phyloP scores from a whole-genome alignment of 306 rosid genomes.

The Ochetophila trinervis region DNA sequence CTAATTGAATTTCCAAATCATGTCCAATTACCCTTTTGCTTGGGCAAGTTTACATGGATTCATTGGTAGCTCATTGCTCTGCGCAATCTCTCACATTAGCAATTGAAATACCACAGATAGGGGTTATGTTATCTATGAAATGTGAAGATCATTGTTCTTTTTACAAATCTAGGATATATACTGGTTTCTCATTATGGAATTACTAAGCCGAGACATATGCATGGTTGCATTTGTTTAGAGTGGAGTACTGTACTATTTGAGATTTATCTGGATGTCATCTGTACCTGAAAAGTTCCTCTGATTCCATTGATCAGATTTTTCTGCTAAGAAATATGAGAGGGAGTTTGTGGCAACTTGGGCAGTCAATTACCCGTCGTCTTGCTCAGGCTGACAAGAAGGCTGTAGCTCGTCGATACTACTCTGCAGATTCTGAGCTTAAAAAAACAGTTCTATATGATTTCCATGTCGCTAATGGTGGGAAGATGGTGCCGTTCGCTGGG shows the following conservation, averaged over 20 bases:
- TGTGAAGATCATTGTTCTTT: background rate
- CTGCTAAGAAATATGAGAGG: slow-evolving; percentile 59
- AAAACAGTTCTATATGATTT: slow-evolving; percentile 80
- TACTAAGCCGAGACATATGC: background rate
- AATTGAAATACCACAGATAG: background rate
- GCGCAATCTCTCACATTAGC: background rate
- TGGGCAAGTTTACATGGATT: background rate
- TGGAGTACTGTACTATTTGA: background rate
- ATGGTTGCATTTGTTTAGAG: slow-evolving; percentile 1
- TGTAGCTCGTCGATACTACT: slow-evolving; percentile 62
- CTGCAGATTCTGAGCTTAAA: slow-evolving; percentile 73
- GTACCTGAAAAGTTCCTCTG: background rate
- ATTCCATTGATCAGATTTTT: slow-evolving; percentile 21
- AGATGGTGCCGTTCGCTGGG: slow-evolving; percentile 98
- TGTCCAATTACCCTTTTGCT: background rate
- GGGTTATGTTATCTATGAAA: background rate
- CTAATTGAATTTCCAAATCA: background rate
- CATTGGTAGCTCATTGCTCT: background rate
- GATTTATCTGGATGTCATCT: background rate
- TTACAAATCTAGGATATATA: background rate
- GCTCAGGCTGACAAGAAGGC: slow-evolving; percentile 73
- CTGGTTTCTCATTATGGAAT: no score
- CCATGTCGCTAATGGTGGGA: slow-evolving; percentile 84
- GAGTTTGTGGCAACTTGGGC: slow-evolving; percentile 77
- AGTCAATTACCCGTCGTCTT: slow-evolving; percentile 77